A percentile compares a stretch with the other conserved stretches of the same genome.
These are phyloP conservation scores for Pseudoscleropodium purum DNA, from an alignment of 225 moss, liverwort and hornwort species.

Conservation along the genomic window DNA sequence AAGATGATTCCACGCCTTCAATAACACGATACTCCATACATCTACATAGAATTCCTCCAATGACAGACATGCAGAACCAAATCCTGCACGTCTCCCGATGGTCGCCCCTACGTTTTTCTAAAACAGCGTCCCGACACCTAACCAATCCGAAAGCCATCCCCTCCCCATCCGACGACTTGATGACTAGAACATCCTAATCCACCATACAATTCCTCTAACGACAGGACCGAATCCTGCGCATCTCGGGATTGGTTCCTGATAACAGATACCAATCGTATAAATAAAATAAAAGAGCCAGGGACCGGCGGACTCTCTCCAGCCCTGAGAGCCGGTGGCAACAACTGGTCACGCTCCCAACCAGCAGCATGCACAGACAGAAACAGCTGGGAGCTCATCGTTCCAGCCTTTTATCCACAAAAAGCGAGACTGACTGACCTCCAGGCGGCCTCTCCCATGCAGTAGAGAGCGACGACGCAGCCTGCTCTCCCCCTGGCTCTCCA, in stretches of 20 bases:
- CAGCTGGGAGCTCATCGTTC: constrained; percentile 14
- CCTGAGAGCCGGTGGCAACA: no score
- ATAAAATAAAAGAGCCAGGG: not conserved
- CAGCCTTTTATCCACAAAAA: not conserved
- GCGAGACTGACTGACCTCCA: constrained; percentile 50
- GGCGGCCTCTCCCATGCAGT: constrained; percentile 31
- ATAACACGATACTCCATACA: not conserved
- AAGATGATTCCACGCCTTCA: not conserved
- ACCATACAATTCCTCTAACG: not conserved
- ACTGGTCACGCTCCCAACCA: not conserved
- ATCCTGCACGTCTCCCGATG: not conserved
- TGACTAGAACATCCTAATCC: not conserved
- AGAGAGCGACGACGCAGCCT: constrained; percentile 37
- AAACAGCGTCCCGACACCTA: not conserved
- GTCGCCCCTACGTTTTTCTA: not conserved
- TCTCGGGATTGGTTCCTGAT: not conserved
- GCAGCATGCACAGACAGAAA: not conserved
- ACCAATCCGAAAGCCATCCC: not conserved
- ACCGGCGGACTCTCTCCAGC: not conserved
- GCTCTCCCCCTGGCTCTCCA: constrained; percentile 15
- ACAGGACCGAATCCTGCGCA: not conserved
- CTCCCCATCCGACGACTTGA: not conserved
- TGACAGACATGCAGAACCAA: not conserved
- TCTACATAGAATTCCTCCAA: not conserved
- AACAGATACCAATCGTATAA: not conserved